phyloP scores from a whole-genome alignment of 345 rosid genomes.

The Arabidopsis thaliana region DNA sequence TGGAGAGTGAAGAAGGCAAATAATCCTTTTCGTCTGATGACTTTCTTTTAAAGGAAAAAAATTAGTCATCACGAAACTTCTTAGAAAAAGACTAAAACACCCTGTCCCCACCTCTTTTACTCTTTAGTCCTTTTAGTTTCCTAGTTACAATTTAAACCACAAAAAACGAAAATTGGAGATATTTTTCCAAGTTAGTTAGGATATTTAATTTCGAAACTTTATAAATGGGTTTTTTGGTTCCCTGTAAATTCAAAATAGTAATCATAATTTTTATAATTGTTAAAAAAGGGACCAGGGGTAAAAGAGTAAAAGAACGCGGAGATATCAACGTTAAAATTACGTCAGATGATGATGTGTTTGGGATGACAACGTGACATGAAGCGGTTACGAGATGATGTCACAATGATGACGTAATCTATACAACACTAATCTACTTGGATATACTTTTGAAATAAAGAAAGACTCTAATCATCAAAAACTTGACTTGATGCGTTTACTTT shows the following conservation, averaged over 20 bases:
- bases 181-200: background rate
- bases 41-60: constrained; percentile 20
- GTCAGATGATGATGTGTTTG: constrained; percentile 9
- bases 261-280: background rate
- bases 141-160: too few relatives aligned
- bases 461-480: constrained; percentile 15
- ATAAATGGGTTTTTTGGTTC: background rate
- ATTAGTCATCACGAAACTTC: constrained; percentile 18
- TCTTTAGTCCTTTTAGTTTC: too few relatives aligned
- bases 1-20: constrained; percentile 13
- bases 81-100: constrained; percentile 13
- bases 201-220: background rate
- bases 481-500: constrained; percentile 44
- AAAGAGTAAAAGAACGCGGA: constrained; percentile 7
- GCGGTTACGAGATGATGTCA: constrained; percentile 31
- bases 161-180: too few relatives aligned
- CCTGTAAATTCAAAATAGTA: background rate
- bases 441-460: constrained; percentile 30
- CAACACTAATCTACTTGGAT: background rate
- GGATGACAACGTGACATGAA: constrained; percentile 22
- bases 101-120: background rate
- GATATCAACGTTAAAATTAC: constrained; percentile 12
- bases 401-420: background rate
- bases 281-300: constrained; percentile 6
- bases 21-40: background rate